phyloP scores from a whole-genome alignment of 2,329 filamentous ascomycete genomes.

The Fusarium pilosicola region DNA sequence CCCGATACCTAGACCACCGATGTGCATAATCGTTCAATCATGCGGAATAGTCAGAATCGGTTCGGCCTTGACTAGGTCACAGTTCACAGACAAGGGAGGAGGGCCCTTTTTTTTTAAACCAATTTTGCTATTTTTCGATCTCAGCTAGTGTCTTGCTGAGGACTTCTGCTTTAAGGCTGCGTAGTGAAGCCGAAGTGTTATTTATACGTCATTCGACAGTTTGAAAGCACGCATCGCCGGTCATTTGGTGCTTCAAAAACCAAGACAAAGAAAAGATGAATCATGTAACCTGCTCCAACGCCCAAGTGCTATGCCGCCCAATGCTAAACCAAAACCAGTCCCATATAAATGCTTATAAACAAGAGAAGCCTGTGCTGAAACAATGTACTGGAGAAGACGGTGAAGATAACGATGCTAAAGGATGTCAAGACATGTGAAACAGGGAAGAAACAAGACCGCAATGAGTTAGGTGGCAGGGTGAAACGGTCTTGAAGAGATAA shows the following conservation, averaged over 20 bases:
- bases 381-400: constrained; percentile 23
- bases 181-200: constrained; percentile 19
- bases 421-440: constrained; percentile 15
- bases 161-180: constrained; percentile 14
- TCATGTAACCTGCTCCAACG: constrained; percentile 34
- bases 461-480: constrained; percentile 4
- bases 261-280: constrained; percentile 31
- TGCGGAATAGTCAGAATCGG: background rate
- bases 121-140: constrained; percentile 39
- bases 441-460: constrained; percentile 7
- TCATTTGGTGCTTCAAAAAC: constrained; percentile 18
- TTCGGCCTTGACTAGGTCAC: constrained; percentile 1
- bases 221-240: constrained; percentile 28
- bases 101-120: constrained; percentile 8
- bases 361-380: constrained; percentile 24
- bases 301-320: constrained; percentile 42
- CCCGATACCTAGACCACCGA: constrained; percentile 23
- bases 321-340: constrained; percentile 32
- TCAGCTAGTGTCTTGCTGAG: constrained; percentile 32
- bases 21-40: background rate
- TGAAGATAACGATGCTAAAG: constrained; percentile 16
- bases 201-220: constrained; percentile 20
- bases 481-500: constrained; percentile 23
- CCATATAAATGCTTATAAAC: constrained; percentile 42
- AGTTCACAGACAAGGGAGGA: background rate